phyloP scores from a whole-genome alignment of 495 filamentous ascomycete genomes.

The Parathielavia appendiculata region DNA sequence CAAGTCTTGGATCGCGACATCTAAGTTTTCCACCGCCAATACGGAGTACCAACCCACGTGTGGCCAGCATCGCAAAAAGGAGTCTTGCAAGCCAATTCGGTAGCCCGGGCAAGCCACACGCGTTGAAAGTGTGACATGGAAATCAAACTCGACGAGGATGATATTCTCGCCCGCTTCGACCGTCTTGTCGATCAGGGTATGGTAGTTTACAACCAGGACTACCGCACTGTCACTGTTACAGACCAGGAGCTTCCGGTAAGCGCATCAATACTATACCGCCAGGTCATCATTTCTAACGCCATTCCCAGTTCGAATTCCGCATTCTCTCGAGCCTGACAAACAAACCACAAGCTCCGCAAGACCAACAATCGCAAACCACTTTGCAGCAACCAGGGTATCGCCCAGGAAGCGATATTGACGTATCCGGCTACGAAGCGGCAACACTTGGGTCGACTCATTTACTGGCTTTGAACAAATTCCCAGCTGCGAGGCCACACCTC shows the following conservation, averaged over 20 bases:
- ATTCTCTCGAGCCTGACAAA: constrained; percentile 11
- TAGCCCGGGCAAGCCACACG: background rate
- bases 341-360: constrained; percentile 14
- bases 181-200: constrained; percentile 6
- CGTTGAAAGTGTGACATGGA: background rate
- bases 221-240: background rate
- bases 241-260: constrained; percentile 9
- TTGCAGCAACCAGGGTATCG: constrained; percentile 10
- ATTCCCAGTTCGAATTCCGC: constrained; percentile 21
- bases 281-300: background rate
- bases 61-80: too few species aligned
- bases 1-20: too few species aligned
- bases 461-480: constrained; percentile 40
- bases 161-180: constrained; percentile 9
- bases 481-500: constrained; percentile 37
- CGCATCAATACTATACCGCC: background rate
- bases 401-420: constrained; percentile 29
- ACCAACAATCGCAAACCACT: background rate
- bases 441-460: constrained; percentile 28
- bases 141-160: background rate
- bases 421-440: constrained; percentile 20
- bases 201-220: constrained; percentile 10
- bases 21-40: too few species aligned
- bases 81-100: too few species aligned
- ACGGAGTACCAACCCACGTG: too few species aligned